Conservation (phyloP, 1,139 yeast genomes). For the Saccharomyces hybrid region DNA sequence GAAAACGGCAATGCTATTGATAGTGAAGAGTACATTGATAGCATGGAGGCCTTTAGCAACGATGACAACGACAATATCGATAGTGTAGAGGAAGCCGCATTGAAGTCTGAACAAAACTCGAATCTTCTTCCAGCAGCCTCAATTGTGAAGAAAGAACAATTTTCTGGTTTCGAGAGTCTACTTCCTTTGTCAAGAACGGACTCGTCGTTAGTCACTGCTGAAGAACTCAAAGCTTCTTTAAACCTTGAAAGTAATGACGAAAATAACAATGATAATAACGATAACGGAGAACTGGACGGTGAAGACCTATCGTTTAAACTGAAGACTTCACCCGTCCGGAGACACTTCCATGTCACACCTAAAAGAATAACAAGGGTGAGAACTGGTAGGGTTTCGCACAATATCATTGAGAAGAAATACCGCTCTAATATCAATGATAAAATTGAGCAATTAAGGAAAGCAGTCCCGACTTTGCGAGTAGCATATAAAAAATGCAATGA, state of each 20-base stretch:
- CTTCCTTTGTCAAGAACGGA: not conserved
- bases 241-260: not conserved
- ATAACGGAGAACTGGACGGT: not conserved
- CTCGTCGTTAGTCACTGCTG: not conserved
- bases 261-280: not conserved
- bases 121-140: not conserved
- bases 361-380: constrained; percentile 13
- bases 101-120: not conserved
- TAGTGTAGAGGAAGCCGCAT: constrained; percentile 1
- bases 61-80: constrained; percentile 6
- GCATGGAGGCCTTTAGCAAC: not conserved
- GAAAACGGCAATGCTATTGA: not conserved
- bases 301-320: not conserved
- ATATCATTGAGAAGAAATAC: constrained; percentile 69
- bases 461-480: constrained; percentile 54
- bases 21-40: not conserved
- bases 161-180: not conserved
- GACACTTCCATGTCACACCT: constrained; percentile 3
- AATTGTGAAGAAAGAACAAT: not conserved
- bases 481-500: constrained; percentile 34
- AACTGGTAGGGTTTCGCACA: constrained; percentile 51
- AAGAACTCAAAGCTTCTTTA: not conserved
- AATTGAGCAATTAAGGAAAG: constrained; percentile 57
- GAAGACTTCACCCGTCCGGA: not conserved
- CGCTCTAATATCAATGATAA: constrained; percentile 66